A percentile compares a stretch with the other conserved stretches of the same genome.
Conservation (phyloP, 805 yeast species). For the Spathaspora girioi region DNA sequence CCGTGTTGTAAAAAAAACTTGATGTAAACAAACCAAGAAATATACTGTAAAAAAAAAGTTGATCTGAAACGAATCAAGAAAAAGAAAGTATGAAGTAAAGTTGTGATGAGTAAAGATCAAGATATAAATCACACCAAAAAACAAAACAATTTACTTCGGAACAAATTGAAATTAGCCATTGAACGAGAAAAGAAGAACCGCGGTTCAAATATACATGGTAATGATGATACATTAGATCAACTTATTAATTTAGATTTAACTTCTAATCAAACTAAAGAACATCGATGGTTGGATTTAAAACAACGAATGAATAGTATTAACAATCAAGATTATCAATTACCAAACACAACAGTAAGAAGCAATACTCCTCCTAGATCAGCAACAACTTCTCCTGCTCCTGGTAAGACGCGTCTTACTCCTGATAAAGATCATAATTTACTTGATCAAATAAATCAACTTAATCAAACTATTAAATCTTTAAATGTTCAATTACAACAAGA, state of each 20-base stretch:
- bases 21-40: not conserved
- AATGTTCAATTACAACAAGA: constrained; percentile 1
- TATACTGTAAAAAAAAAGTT: not conserved
- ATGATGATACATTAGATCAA: not conserved
- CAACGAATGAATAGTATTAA: not conserved
- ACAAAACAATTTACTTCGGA: not conserved
- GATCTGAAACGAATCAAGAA: no score
- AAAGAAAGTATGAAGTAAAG: not conserved
- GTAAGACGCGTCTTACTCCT: not conserved
- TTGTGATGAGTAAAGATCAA: not conserved
- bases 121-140: not conserved
- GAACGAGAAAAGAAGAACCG: not conserved
- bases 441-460: not conserved
- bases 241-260: not conserved
- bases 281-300: not conserved
- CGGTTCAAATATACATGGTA: not conserved
- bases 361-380: not conserved
- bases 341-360: not conserved
- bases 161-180: not conserved
- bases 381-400: not conserved
- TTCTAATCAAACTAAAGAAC: not conserved
- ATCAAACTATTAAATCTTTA: not conserved
- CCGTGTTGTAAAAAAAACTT: not conserved
- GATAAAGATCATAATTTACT: not conserved
- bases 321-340: not conserved